These are phyloP conservation scores for Ustilago esculenta DNA, from an alignment of 1,284 basidiomycete genomes.

Conservation along the genomic window DNA sequence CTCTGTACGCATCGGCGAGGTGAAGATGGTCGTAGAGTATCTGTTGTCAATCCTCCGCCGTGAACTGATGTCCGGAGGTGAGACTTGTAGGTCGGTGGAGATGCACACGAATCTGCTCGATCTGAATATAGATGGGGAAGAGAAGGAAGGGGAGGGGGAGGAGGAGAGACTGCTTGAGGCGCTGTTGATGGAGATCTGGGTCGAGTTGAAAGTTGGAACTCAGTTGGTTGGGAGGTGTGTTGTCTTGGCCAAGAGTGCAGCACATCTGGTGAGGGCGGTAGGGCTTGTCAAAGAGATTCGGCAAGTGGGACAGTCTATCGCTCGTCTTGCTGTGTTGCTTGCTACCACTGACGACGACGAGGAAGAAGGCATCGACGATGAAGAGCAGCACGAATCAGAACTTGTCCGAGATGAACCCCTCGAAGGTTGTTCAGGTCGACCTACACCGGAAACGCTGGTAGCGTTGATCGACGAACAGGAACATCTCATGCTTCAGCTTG, in stretches of 20 bases:
- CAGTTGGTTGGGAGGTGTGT: background rate
- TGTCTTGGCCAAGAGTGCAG: background rate
- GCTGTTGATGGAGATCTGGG: slow-evolving; percentile 3
- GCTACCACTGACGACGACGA: background rate
- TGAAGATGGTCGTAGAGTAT: slow-evolving; percentile 8
- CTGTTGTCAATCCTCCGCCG: background rate
- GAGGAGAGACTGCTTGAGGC: slow-evolving; percentile 3
- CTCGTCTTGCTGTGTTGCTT: background rate
- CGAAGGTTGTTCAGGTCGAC: too few relatives aligned
- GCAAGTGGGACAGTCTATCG: too few relatives aligned
- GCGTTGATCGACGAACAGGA: slow-evolving; percentile 4
- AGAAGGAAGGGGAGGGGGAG: background rate
- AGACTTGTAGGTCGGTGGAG: background rate
- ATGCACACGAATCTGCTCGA: background rate
- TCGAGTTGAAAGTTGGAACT: background rate
- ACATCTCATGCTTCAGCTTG: slow-evolving; percentile 2
- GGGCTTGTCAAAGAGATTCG: too few relatives aligned
- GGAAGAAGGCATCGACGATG: background rate
- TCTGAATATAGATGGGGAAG: background rate
- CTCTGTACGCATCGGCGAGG: slow-evolving; percentile 5
- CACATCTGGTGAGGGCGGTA: slow-evolving; percentile 4
- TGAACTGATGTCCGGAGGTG: background rate
- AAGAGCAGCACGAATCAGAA: background rate
- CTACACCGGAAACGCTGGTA: too few relatives aligned
- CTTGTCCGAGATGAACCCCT: too few relatives aligned